Conservation (phyloP, 2,329 filamentous ascomycete species). For the Keithomyces neogunnii region DNA sequence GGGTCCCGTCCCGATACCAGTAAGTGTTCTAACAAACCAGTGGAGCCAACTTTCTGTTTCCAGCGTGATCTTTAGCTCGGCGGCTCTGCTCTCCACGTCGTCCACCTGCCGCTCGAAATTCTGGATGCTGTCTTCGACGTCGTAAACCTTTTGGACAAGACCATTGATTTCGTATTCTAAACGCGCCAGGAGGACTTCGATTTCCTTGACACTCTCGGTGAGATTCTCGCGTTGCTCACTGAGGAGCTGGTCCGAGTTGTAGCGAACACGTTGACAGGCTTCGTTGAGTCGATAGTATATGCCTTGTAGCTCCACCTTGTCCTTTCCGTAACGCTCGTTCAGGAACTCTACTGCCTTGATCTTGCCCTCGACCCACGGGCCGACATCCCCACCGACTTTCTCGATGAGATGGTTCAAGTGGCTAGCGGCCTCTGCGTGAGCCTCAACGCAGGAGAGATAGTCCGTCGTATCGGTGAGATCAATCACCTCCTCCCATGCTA, state of each 20-base stretch:
- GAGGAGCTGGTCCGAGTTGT: constrained; percentile 60
- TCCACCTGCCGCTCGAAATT: constrained; percentile 74
- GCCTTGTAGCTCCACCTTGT: constrained; percentile 56
- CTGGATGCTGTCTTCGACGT: constrained; percentile 74
- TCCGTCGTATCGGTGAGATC: constrained; percentile 25
- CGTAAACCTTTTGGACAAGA: constrained; percentile 70
- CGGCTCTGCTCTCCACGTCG: constrained; percentile 58
- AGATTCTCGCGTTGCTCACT: constrained; percentile 60
- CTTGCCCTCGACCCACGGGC: constrained; percentile 53
- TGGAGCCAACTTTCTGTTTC: constrained; percentile 56
- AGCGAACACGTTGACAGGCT: constrained; percentile 58
- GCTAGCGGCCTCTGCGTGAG: constrained; percentile 44
- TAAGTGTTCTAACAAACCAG: constrained; percentile 55
- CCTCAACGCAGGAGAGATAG: constrained; percentile 19
- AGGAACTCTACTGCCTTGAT: constrained; percentile 49
- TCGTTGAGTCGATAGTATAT: constrained; percentile 65
- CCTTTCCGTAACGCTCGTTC: constrained; percentile 51
- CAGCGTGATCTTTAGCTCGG: constrained; percentile 53
- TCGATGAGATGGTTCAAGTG: constrained; percentile 45
- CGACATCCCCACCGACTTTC: constrained; percentile 41
- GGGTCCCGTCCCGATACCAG: constrained; percentile 51
- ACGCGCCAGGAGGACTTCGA: constrained; percentile 74
- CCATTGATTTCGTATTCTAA: constrained; percentile 86
- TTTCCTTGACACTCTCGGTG: constrained; percentile 64
- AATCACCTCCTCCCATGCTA: constrained; percentile 54